These are phyloP conservation scores for Ophiognomonia clavigignenti-juglandacearum DNA, from an alignment of 2,329 filamentous ascomycete genomes.

Conservation along the genomic window DNA sequence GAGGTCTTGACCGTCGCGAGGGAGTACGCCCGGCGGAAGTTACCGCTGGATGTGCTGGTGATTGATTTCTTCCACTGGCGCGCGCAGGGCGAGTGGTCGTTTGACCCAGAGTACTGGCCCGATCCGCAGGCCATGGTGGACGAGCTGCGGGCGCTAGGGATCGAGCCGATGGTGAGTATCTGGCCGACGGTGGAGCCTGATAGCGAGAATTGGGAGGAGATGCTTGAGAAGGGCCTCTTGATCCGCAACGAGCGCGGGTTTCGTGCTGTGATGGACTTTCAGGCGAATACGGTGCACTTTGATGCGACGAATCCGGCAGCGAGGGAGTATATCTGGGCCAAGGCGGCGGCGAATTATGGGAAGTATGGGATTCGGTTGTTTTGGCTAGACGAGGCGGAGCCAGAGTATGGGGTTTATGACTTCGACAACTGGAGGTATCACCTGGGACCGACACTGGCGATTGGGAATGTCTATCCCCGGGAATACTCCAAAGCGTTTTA, in stretches of 20 bases:
- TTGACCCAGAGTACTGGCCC: slow-evolving; percentile 60
- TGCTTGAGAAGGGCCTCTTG: slow-evolving; percentile 56
- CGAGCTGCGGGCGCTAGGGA: slow-evolving; percentile 51
- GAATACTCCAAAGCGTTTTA: slow-evolving; percentile 57
- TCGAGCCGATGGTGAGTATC: slow-evolving; percentile 65
- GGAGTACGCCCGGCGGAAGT: slow-evolving; percentile 48
- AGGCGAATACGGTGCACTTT: slow-evolving; percentile 55
- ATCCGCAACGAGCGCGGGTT: slow-evolving; percentile 58
- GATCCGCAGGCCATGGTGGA: slow-evolving; percentile 59
- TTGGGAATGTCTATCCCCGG: slow-evolving; percentile 57
- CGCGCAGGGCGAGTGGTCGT: slow-evolving; percentile 62
- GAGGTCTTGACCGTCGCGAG: slow-evolving; percentile 56
- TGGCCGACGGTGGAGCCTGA: slow-evolving; percentile 61
- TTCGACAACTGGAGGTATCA: slow-evolving; percentile 63
- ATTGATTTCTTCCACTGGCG: slow-evolving; percentile 67
- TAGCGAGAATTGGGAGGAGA: slow-evolving; percentile 56
- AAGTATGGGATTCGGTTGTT: slow-evolving; percentile 58
- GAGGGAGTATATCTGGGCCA: slow-evolving; percentile 54
- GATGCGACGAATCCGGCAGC: slow-evolving; percentile 60
- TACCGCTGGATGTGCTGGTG: slow-evolving; percentile 63
- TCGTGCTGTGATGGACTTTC: slow-evolving; percentile 52
- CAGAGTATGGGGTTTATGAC: slow-evolving; percentile 60
- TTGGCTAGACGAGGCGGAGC: slow-evolving; percentile 67
- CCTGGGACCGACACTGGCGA: slow-evolving; percentile 39
- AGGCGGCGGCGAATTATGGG: slow-evolving; percentile 56